Evolutionary conservation across 495 filamentous ascomycete species (phyloP).

Genomic region (Hypoxylon fragiforme): DNA sequence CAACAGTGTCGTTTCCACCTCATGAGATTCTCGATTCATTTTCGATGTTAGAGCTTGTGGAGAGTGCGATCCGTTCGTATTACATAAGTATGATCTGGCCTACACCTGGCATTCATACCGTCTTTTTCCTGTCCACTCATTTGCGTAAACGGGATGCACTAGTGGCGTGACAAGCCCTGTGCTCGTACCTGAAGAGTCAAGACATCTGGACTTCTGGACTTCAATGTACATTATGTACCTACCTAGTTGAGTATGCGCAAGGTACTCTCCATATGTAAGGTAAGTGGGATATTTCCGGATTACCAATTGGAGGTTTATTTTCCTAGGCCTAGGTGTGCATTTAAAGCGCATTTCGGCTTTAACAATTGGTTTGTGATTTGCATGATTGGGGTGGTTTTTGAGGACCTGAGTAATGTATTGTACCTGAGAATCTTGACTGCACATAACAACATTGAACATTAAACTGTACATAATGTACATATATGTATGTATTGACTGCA

Average conservation of each 20-base stretch:
- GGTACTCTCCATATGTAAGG: too few relatives aligned
- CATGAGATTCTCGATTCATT: too few relatives aligned
- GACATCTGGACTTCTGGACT: too few relatives aligned
- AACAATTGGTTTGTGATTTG: slow-evolving; percentile 13
- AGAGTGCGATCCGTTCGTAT: slow-evolving; percentile 12
- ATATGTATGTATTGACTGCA: too few relatives aligned
- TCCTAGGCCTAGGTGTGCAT: slow-evolving; percentile 30
- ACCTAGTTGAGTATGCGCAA: too few relatives aligned
- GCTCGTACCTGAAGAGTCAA: slow-evolving; percentile 21
- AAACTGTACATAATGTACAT: too few relatives aligned
- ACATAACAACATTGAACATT: too few relatives aligned
- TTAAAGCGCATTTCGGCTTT: slow-evolving; percentile 15
- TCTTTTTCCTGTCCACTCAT: slow-evolving; percentile 19
- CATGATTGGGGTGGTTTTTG: neutral
- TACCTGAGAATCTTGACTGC: too few relatives aligned
- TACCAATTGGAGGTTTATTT: slow-evolving; percentile 24
- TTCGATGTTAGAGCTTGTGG: slow-evolving; percentile 2
- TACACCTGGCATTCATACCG: slow-evolving; percentile 19
- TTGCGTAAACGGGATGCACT: slow-evolving; percentile 26
- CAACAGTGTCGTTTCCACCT: slow-evolving; percentile 7
- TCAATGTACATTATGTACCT: too few relatives aligned
- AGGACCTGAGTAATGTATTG: too few relatives aligned
- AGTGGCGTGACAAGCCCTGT: slow-evolving; percentile 31
- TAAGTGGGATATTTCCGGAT: too few relatives aligned
- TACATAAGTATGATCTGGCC: slow-evolving; percentile 10